Base-by-base conservation (phyloP, 106 monocot species). In the Dendrobium catenatum region DNA sequence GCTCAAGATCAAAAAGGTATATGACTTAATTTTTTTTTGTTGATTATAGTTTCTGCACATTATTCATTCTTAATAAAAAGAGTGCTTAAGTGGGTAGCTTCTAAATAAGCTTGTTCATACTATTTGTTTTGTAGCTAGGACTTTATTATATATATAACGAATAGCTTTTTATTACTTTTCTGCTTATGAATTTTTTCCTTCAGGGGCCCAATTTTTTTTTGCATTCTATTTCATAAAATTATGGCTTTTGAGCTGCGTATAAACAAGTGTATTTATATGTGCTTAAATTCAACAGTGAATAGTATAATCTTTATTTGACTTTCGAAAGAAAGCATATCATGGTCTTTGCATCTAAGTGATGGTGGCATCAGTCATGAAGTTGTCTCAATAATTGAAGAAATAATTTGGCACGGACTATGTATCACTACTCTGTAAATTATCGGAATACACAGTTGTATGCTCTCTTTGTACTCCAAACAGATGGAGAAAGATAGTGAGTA, bases 1-100 rank as follows among this genome's bases (percentile, higher is more conserved):
- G 88, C 76, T 91, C 91, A 81, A 79, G 85, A 41, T 91, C 92
- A 80, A 89, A 92, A 79, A 92, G 92, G 92, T 89, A 4, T 48
- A 49, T 27, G 7, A 29, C 43, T 43, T 76, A 24, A 27, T 51
- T 6, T 89, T 6, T 89, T 88, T 92, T 89, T 93, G 85, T 92
- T 87, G 90, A 79, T 89, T 84, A 31, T 24, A 27, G 83, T 90
- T 83, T 20, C 74, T 85, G 19, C 43, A 74, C 17, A 17, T 42
- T 74, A 19, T 43, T 43, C 20, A 2, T 37, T 70, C 15, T 70
- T 70, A 61, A 61, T n/a, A 4, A 31, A 11, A 31, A 31, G 33
- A 31, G 8, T 37, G 11, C 10, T 70, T 44, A 42, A 1, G 19
- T 74, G 42, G 6, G 43, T 44, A n/a, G 7, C 20, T 42, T 19